Evolutionary conservation across 1,284 basidiomycete genomes (phyloP).

Genomic region (Mycena citricolor): DNA sequence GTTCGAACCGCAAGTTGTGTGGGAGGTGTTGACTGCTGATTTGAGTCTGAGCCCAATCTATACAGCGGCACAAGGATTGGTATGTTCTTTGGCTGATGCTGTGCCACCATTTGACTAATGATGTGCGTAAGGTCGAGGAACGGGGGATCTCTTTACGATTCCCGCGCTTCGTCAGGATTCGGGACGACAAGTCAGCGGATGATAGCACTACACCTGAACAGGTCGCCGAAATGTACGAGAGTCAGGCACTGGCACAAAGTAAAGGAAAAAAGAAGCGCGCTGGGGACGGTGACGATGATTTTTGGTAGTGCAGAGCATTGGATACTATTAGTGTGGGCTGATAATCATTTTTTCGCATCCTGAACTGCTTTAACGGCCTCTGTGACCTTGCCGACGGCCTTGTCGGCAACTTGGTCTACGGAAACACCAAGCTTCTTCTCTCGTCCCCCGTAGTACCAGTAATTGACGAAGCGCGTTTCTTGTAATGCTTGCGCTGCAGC

Average conservation of each 20-base stretch:
- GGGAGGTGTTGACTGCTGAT: conserved; percentile 98
- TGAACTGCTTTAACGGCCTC: conserved; percentile 47
- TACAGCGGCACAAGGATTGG: conserved; percentile 93
- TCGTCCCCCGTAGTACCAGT: conserved; percentile 82
- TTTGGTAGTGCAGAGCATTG: conserved; percentile 62
- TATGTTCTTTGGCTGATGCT: conserved; percentile 40
- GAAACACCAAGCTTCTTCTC: conserved; percentile 57
- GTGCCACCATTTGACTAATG: conserved; percentile 11
- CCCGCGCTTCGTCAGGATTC: conserved; percentile 88
- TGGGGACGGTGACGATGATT: conserved; percentile 76
- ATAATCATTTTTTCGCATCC: conserved; percentile 26
- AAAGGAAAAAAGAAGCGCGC: conserved; percentile 71
- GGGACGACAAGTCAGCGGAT: conserved; percentile 92
- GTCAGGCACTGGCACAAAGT: conserved; percentile 79
- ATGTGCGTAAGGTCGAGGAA: conserved; percentile 64
- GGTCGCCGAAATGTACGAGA: conserved; percentile 95
- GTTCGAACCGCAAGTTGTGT: conserved; percentile 94
- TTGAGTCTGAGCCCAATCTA: conserved; percentile 96
- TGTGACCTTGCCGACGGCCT: conserved; percentile 43
- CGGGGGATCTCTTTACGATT: conserved; percentile 94
- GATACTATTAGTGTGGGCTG: too few species aligned
- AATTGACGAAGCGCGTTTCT: conserved; percentile 83
- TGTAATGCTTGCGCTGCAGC: conserved; percentile 83
- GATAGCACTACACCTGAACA: conserved; percentile 82
- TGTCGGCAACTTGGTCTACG: conserved; percentile 29